Percentiles rank a stretch among this genome's conserved stretches.
Evolutionary conservation across 176 grass and related monocot genomes (phyloP).

Genomic region (Lolium multiflorum): DNA sequence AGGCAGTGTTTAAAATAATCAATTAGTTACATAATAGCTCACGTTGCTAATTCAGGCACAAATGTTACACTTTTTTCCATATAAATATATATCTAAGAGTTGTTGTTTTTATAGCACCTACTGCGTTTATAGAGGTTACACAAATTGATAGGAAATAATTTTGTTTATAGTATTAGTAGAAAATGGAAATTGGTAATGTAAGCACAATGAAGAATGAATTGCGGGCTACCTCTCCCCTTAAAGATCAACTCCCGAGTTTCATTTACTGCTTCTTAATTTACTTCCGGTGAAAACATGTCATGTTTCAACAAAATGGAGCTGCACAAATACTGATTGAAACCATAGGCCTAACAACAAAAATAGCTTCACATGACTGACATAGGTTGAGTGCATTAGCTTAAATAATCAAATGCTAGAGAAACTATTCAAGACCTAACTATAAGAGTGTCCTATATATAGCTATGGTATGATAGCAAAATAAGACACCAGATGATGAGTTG

Average conservation of each 20-base stretch:
- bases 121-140: no score
- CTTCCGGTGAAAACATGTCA: background rate
- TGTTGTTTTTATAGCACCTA: no score
- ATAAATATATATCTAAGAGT: background rate
- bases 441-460: background rate
- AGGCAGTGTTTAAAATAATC: background rate
- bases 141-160: no score
- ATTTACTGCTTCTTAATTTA: background rate
- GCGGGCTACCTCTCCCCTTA: no score
- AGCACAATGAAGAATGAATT: background rate
- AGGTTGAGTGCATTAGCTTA: background rate
- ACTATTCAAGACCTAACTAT: background rate
- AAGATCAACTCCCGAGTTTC: background rate
- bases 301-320: background rate
- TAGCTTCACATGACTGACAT: background rate
- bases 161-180: background rate
- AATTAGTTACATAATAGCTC: background rate
- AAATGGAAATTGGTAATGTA: background rate
- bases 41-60: no score
- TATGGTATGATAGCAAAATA: background rate
- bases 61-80: background rate
- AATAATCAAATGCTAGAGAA: background rate
- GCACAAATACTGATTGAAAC: background rate
- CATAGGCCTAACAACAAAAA: background rate
- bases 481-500: background rate